A percentile compares a stretch with the other conserved stretches of the same genome.
phyloP scores from a whole-genome alignment of 805 yeast genomes.

The Candida ortonii region DNA sequence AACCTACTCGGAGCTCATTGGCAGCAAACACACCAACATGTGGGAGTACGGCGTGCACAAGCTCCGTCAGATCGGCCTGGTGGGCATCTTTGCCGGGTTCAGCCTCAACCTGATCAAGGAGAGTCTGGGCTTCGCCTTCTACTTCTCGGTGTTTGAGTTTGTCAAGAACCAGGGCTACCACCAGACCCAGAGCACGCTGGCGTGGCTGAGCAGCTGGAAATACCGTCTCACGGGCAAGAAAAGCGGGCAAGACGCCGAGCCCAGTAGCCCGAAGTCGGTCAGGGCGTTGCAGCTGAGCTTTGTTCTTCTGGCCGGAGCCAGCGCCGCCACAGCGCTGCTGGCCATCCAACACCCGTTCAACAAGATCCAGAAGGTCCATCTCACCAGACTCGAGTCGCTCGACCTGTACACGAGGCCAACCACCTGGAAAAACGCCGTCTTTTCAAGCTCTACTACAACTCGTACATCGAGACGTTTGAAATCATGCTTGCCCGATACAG shows the following conservation, averaged over 20 bases:
- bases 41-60: slow-evolving; percentile 76
- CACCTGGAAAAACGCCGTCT: slow-evolving; percentile 25
- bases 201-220: slow-evolving; percentile 38
- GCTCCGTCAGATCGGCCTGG: slow-evolving; percentile 67
- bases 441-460: slow-evolving; percentile 59
- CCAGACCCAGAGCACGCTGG: slow-evolving; percentile 43
- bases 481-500: slow-evolving; percentile 54
- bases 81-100: slow-evolving; percentile 89
- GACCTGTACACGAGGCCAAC: slow-evolving; percentile 52
- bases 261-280: slow-evolving; percentile 26
- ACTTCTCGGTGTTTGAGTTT: slow-evolving; percentile 76
- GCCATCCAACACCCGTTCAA: slow-evolving; percentile 80
- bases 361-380: slow-evolving; percentile 75
- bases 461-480: slow-evolving; percentile 72
- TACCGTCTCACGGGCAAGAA: slow-evolving; percentile 23
- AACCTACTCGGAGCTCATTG: slow-evolving; percentile 66
- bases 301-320: slow-evolving; percentile 79
- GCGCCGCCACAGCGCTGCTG: slow-evolving; percentile 76
- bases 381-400: slow-evolving; percentile 74
- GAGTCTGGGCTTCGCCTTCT: slow-evolving; percentile 76
- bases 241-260: slow-evolving; percentile 16
- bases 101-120: slow-evolving; percentile 77
- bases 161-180: slow-evolving; percentile 68
- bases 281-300: slow-evolving; percentile 63
- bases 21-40: slow-evolving; percentile 63